phyloP scores from a whole-genome alignment of 116 monocot genomes.

The Trichopus zeylanicus region DNA sequence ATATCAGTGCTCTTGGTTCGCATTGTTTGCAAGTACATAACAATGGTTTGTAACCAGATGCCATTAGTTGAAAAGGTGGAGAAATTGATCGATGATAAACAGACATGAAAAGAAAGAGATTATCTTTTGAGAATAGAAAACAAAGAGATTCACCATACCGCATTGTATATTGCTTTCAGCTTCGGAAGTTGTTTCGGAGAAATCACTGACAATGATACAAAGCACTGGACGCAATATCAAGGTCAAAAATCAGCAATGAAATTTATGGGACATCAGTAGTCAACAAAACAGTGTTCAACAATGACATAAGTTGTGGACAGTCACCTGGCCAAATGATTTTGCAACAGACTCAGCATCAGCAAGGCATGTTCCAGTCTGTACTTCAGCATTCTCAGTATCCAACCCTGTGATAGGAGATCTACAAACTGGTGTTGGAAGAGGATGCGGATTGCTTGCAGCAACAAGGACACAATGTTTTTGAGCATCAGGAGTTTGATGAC shows the following conservation, averaged over 20 bases:
- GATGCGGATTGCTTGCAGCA: slow-evolving; percentile 88
- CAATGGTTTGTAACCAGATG: no score
- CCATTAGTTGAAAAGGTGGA: no score
- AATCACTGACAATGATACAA: slow-evolving; percentile 76
- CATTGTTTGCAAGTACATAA: no score
- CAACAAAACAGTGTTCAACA: background rate
- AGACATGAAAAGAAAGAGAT: no score
- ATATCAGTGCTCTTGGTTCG: no score
- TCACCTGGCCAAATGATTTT: slow-evolving; percentile 77
- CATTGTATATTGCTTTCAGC: slow-evolving; percentile 74
- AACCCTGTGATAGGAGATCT: slow-evolving; percentile 17
- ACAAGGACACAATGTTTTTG: slow-evolving; percentile 87
- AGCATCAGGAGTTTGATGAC: slow-evolving; percentile 58
- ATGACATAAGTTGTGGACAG: slow-evolving; percentile 2
- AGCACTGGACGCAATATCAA: slow-evolving; percentile 35
- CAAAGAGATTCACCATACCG: slow-evolving; percentile 35
- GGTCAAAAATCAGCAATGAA: slow-evolving; percentile 1
- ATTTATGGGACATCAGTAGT: background rate
- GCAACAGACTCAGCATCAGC: slow-evolving; percentile 88
- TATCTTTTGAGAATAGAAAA: background rate
- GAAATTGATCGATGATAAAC: no score
- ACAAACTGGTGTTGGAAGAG: slow-evolving; percentile 69
- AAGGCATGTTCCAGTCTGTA: slow-evolving; percentile 39
- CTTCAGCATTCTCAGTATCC: slow-evolving; percentile 45
- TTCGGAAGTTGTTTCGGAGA: slow-evolving; percentile 88